A percentile compares a stretch with the other conserved stretches of the same genome.
Evolutionary conservation across 306 rosid species (phyloP).

Genomic region (Dalbergia cochinchinensis): DNA sequence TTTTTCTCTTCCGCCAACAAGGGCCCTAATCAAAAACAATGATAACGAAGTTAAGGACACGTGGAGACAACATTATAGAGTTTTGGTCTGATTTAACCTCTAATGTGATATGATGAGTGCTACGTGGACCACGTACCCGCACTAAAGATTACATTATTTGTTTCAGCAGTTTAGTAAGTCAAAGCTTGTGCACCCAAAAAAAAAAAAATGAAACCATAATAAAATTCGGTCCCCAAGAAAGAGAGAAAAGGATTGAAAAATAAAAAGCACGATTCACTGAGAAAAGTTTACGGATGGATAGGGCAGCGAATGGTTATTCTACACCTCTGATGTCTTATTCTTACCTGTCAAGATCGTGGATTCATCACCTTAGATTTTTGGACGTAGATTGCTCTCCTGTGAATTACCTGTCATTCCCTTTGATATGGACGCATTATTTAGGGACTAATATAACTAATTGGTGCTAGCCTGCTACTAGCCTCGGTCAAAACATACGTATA

Average conservation of each 20-base stretch:
- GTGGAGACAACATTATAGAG: conserved; percentile 38
- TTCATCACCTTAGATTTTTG: conserved; percentile 30
- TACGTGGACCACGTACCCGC: conserved; percentile 21
- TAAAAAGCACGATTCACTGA: conserved; percentile 9
- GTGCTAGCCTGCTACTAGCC: not conserved
- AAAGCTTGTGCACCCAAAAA: not conserved
- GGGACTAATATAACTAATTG: not conserved
- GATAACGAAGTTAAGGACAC: conserved; percentile 23
- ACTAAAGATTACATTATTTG: conserved; percentile 8
- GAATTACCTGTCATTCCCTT: conserved; percentile 37
- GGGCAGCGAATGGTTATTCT: conserved; percentile 10
- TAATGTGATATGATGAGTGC: not conserved
- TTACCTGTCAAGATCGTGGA: conserved; percentile 38
- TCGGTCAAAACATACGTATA: not conserved
- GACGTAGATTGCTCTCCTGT: conserved; percentile 19
- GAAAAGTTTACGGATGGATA: not conserved
- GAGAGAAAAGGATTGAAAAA: not conserved
- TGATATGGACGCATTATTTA: conserved; percentile 27
- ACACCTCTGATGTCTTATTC: conserved; percentile 38
- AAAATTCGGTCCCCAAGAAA: not conserved
- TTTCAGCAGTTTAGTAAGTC: not conserved
- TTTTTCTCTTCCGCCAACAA: not conserved
- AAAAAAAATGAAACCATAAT: too few relatives aligned
- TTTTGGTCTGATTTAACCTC: conserved; percentile 29
- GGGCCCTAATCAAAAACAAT: conserved; percentile 3